These are phyloP conservation scores for Pseudogymnoascus sp. DNA, from an alignment of 2,329 filamentous ascomycete species.

Conservation along the genomic window DNA sequence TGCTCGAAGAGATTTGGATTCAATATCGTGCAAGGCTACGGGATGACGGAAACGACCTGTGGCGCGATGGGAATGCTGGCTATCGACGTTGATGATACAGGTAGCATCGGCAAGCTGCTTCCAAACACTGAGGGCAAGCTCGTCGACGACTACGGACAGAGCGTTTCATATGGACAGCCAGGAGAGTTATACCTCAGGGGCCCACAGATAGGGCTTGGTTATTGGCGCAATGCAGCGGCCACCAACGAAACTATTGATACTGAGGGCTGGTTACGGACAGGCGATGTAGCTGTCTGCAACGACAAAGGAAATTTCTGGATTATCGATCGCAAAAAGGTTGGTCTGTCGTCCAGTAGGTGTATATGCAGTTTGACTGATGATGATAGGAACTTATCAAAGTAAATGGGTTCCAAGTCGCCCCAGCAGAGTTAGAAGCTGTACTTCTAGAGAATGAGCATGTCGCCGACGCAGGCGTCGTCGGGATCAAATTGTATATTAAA, in stretches of 20 bases:
- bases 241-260: constrained; percentile 41
- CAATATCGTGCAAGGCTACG: constrained; percentile 46
- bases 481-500: constrained; percentile 33
- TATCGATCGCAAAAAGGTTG: constrained; percentile 44
- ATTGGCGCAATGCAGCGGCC: constrained; percentile 48
- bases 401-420: constrained; percentile 51
- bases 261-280: constrained; percentile 52
- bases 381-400: constrained; percentile 47
- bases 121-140: constrained; percentile 47
- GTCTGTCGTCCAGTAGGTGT: not conserved
- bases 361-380: not conserved
- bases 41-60: constrained; percentile 50
- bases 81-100: constrained; percentile 33
- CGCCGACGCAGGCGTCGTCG: constrained; percentile 47
- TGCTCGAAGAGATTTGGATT: constrained; percentile 36
- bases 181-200: constrained; percentile 48
- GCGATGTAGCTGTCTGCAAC: constrained; percentile 46
- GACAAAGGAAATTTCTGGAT: constrained; percentile 41
- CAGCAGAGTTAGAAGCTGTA: constrained; percentile 47
- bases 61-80: constrained; percentile 36
- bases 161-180: constrained; percentile 38
- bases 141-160: constrained; percentile 44
- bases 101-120: constrained; percentile 44
- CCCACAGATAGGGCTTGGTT: constrained; percentile 50
- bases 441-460: constrained; percentile 44